Conservation (phyloP, 345 rosid species). For the Camelina hispida region DNA sequence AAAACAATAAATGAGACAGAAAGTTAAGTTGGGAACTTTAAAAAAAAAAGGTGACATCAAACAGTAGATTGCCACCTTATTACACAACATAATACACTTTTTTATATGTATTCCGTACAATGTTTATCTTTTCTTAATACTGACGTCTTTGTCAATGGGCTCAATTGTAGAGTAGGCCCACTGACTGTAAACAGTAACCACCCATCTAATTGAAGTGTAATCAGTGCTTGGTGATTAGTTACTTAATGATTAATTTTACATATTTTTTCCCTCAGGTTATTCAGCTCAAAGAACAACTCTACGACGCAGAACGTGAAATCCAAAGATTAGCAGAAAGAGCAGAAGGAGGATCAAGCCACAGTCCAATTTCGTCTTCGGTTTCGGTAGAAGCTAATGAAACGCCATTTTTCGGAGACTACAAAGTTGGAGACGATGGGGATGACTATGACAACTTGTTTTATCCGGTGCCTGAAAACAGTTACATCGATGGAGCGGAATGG, state of each 20-base stretch:
- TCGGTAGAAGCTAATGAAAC: conserved; percentile 50
- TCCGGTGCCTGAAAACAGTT: conserved; percentile 49
- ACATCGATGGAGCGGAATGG: conserved; percentile 64
- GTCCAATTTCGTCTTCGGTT: conserved; percentile 59
- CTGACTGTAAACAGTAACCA: not conserved
- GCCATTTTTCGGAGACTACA: conserved; percentile 55
- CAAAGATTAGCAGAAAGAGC: conserved; percentile 54
- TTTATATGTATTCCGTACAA: conserved; percentile 23
- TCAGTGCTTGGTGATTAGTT: conserved; percentile 13
- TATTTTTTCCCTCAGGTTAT: conserved; percentile 48
- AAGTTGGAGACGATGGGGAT: conserved; percentile 50
- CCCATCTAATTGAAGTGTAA: not conserved
- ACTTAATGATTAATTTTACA: conserved; percentile 1
- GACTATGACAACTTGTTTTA: conserved; percentile 47
- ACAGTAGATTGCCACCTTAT: conserved; percentile 52
- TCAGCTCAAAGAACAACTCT: conserved; percentile 62
- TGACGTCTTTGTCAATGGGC: conserved; percentile 35
- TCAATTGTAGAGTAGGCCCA: conserved; percentile 3
- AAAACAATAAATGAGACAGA: conserved; percentile 9
- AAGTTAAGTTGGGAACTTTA: conserved; percentile 15
- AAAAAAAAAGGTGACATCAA: conserved; percentile 23
- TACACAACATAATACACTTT: conserved; percentile 41
- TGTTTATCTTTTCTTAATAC: not conserved
- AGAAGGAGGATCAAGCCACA: conserved; percentile 54
- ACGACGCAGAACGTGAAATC: conserved; percentile 63